phyloP scores from a whole-genome alignment of 2,329 filamentous ascomycete species.

The Tolypocladium ovalisporum region DNA sequence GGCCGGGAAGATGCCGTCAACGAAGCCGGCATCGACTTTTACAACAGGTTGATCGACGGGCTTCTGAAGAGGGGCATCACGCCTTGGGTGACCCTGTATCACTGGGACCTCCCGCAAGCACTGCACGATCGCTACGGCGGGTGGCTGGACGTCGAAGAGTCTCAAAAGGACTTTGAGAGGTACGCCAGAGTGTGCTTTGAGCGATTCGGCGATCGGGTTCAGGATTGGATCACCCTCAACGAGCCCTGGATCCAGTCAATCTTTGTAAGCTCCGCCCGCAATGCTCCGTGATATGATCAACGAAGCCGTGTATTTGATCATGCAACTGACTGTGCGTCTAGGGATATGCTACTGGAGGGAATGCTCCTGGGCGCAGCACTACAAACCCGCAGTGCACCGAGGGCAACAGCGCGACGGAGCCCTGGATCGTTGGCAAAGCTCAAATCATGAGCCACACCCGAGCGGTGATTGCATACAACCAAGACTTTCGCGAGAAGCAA shows the following conservation, averaged over 20 bases:
- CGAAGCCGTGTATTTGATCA: not conserved
- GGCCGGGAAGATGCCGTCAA: slow-evolving; percentile 53
- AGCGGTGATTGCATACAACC: slow-evolving; percentile 18
- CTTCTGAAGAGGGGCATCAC: slow-evolving; percentile 44
- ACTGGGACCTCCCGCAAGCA: slow-evolving; percentile 43
- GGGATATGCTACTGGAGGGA: slow-evolving; percentile 21
- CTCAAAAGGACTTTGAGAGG: slow-evolving; percentile 21
- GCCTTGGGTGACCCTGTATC: slow-evolving; percentile 53
- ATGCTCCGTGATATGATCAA: not conserved
- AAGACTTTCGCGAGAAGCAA: slow-evolving; percentile 18
- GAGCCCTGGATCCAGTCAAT: slow-evolving; percentile 27
- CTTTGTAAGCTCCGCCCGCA: slow-evolving; percentile 12
- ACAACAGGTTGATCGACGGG: slow-evolving; percentile 48
- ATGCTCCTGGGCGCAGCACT: slow-evolving; percentile 20
- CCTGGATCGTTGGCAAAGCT: slow-evolving; percentile 23
- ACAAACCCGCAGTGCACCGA: slow-evolving; percentile 7
- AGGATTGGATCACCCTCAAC: slow-evolving; percentile 28
- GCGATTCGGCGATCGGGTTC: slow-evolving; percentile 28
- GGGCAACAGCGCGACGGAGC: slow-evolving; percentile 22
- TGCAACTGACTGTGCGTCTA: not conserved
- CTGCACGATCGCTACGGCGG: slow-evolving; percentile 26
- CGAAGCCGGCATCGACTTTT: slow-evolving; percentile 47
- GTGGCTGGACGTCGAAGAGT: slow-evolving; percentile 19
- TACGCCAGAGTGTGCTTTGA: slow-evolving; percentile 25
- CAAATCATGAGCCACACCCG: slow-evolving; percentile 24